Evolutionary conservation across 2,329 filamentous ascomycete genomes (phyloP).

Genomic region (Monilinia polystroma): DNA sequence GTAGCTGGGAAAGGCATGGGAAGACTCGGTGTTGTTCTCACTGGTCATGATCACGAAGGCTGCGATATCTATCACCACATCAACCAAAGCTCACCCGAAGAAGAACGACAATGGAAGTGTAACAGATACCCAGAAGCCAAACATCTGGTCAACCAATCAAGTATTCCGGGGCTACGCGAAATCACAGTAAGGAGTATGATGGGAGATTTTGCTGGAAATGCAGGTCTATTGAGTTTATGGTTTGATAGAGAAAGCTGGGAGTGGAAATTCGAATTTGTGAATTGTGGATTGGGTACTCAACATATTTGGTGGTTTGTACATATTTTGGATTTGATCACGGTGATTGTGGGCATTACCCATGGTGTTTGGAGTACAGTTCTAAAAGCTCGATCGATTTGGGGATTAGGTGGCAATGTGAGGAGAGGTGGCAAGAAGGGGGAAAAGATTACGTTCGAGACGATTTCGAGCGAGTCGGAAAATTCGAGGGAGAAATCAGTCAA

Average conservation of each 20-base stretch:
- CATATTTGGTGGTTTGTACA: slow-evolving; percentile 95
- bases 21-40: slow-evolving; percentile 75
- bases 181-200: slow-evolving; percentile 98
- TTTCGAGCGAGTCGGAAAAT: neutral
- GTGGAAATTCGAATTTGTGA: slow-evolving; percentile 80
- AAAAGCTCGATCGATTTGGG: neutral
- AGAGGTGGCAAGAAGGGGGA: slow-evolving; percentile 4
- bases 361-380: neutral
- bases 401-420: neutral
- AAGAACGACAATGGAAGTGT: slow-evolving; percentile 42
- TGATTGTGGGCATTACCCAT: slow-evolving; percentile 31
- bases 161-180: slow-evolving; percentile 70
- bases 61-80: slow-evolving; percentile 87
- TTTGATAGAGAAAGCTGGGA: slow-evolving; percentile 71
- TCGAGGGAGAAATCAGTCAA: neutral
- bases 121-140: slow-evolving; percentile 49
- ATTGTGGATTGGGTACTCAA: slow-evolving; percentile 78
- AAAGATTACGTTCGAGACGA: slow-evolving; percentile 17
- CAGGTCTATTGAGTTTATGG: slow-evolving; percentile 84
- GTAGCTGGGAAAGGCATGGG: slow-evolving; percentile 63
- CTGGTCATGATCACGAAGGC: slow-evolving; percentile 92
- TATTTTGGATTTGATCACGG: slow-evolving; percentile 55
- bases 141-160: slow-evolving; percentile 42
- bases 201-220: slow-evolving; percentile 92
- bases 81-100: slow-evolving; percentile 52